A percentile compares a stretch with the other conserved stretches of the same genome.
Evolutionary conservation across 176 grass and related monocot species (phyloP).

Genomic region (Raddia distichophylla): DNA sequence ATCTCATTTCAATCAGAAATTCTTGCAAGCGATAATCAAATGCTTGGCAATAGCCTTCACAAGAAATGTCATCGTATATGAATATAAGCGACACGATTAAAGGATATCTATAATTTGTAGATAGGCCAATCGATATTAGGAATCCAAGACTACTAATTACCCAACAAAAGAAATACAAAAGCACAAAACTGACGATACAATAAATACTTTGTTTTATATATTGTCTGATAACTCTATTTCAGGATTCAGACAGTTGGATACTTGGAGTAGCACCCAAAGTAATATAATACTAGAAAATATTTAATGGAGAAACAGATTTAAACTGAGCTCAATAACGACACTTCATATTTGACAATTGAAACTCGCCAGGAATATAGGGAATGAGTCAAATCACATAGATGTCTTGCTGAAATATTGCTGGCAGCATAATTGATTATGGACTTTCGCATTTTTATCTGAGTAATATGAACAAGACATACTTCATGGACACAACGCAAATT

Average conservation of each 20-base stretch:
- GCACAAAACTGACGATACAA: constrained; percentile 13
- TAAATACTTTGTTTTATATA: constrained; percentile 18
- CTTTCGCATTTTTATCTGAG: neutral
- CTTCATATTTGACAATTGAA: constrained; percentile 13
- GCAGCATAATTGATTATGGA: neutral
- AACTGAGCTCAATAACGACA: neutral
- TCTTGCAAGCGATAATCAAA: constrained; percentile 7
- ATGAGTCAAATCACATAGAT: constrained; percentile 1
- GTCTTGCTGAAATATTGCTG: constrained; percentile 13
- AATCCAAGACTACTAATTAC: constrained; percentile 1
- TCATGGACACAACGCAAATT: constrained; percentile 5
- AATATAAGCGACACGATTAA: constrained; percentile 9
- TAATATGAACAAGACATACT: constrained; percentile 20
- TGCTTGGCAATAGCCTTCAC: neutral
- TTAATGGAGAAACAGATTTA: neutral
- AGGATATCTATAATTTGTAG: constrained; percentile 15
- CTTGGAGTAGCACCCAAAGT: constrained; percentile 29
- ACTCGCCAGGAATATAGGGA: constrained; percentile 23
- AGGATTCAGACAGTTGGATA: neutral
- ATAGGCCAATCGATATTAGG: neutral
- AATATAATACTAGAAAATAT: constrained; percentile 10
- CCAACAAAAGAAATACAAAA: neutral
- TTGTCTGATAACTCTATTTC: constrained; percentile 1
- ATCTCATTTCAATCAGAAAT: neutral
- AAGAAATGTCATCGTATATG: neutral